Evolutionary conservation across 805 yeast genomes (phyloP).

Genomic region (Metschnikowia drakensbergensis): DNA sequence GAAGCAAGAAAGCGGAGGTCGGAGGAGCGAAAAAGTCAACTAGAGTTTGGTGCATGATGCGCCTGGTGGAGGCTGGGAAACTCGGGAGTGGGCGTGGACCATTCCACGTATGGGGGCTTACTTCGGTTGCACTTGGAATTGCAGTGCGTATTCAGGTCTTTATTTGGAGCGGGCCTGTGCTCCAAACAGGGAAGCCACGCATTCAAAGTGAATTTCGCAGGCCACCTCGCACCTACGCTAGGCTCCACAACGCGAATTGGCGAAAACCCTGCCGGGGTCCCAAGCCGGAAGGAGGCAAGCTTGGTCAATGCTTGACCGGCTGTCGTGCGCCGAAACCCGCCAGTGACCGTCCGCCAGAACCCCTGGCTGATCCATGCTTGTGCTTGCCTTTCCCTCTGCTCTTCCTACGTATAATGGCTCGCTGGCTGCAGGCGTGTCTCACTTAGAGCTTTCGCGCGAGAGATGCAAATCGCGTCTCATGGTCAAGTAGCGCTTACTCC

Average conservation of each 20-base stretch:
- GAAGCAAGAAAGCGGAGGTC: background rate
- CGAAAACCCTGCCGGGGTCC: background rate
- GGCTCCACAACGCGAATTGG: background rate
- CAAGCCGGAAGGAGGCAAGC: background rate
- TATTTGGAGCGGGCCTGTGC: background rate
- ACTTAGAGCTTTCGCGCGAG: background rate
- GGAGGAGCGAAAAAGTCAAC: background rate
- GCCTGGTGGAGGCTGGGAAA: too few relatives aligned
- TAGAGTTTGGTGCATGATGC: too few relatives aligned
- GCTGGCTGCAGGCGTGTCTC: constrained; percentile 3
- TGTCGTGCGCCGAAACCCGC: background rate
- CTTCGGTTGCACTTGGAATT: background rate
- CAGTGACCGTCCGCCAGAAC: too few relatives aligned
- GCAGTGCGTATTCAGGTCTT: background rate
- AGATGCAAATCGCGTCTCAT: constrained; percentile 5
- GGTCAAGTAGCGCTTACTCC: background rate
- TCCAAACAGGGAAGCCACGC: constrained; percentile 1
- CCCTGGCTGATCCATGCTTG: background rate
- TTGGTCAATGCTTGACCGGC: background rate
- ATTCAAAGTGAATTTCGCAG: constrained; percentile 1
- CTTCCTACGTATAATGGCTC: background rate
- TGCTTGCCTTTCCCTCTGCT: background rate
- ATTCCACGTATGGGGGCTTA: background rate
- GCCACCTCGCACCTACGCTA: background rate
- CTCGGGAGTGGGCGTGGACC: too few relatives aligned